Evolutionary conservation across 2,329 filamentous ascomycete genomes (phyloP).

Genomic region (Ceratocystis eucalypticola): DNA sequence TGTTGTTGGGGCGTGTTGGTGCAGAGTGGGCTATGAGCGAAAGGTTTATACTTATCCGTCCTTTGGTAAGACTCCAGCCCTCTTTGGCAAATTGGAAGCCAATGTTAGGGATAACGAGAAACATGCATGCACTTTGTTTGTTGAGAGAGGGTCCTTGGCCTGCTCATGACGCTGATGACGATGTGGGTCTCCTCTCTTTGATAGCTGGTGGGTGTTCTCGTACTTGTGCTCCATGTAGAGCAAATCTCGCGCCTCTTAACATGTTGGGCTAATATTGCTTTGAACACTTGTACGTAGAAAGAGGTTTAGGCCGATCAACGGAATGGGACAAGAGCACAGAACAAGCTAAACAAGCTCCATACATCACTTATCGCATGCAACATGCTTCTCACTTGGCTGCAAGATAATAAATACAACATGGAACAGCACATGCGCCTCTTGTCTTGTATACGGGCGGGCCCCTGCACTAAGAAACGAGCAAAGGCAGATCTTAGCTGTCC

Average conservation of each 20-base stretch:
- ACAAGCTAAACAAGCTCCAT: background rate
- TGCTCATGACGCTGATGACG: background rate
- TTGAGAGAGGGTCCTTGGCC: background rate
- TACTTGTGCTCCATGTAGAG: background rate
- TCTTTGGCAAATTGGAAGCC: background rate
- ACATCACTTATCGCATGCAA: background rate
- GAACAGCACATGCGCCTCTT: background rate
- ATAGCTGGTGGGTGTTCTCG: too few species aligned
- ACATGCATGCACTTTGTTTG: slow-evolving; percentile 5
- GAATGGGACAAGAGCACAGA: background rate
- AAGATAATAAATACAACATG: background rate
- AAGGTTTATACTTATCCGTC: background rate
- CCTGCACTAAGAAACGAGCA: background rate
- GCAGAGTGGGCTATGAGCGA: background rate
- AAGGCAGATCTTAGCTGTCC: background rate
- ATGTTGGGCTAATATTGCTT: background rate
- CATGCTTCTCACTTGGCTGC: too few species aligned
- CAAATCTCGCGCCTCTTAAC: background rate
- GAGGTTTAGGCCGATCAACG: background rate
- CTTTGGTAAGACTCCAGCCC: background rate
- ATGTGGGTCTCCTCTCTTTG: background rate
- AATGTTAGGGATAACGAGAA: background rate
- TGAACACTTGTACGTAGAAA: background rate
- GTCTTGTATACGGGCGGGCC: background rate
- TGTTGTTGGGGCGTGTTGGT: background rate